Evolutionary conservation across 2,329 filamentous ascomycete species (phyloP), one percentile per base, ranked within the genome.

Genomic region (Scorias spongiosa): DNA sequence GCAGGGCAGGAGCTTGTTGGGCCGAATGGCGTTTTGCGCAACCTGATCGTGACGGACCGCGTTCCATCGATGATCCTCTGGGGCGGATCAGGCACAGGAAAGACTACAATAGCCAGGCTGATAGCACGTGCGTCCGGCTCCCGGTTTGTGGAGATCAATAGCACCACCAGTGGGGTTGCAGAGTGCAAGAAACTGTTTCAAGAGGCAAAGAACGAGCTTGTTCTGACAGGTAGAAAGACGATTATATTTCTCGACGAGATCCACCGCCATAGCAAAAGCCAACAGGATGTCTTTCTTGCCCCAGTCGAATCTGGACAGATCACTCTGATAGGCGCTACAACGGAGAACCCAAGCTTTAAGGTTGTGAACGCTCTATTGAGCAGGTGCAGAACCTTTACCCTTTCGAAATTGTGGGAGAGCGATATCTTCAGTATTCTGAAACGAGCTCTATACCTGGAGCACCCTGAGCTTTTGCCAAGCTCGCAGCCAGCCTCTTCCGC

Each of bases 181-280:
- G 89, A 96, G 61, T 88, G 83, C 71, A 94, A 95, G 66, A 91
- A 87, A 68, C 73, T 95, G 44, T 95, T 96, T 56, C 68, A 71
- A 17, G 87, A 95, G 52, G 88, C 91, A 0, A 78, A 76, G 47
- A 84, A 79, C 55, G 91, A 96, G 60, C 66, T 87, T 40, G 67
- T 71, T 1, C 68, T 96, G 42, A 93, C 86, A 0, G 89, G 89
- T 1, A 75, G 87, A 48, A 89, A 84, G 65, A 96, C 91, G 0
- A 93, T 98, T 50, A 78, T 98, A 50, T 98, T 98, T 62, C 95
- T 89, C 66, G 91, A 98, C 65, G 91, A 96, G 68, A 91, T 95
- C 40, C 87, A 94, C 63, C 70, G 89, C 26, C 94, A 94, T 68
- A 83, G 75, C 53, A 95, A 94, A 64, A 74, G 80, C 0, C 91